These are phyloP conservation scores for Multifurca ochricompacta DNA, from an alignment of 768 basidiomycete species.

Conservation along the genomic window DNA sequence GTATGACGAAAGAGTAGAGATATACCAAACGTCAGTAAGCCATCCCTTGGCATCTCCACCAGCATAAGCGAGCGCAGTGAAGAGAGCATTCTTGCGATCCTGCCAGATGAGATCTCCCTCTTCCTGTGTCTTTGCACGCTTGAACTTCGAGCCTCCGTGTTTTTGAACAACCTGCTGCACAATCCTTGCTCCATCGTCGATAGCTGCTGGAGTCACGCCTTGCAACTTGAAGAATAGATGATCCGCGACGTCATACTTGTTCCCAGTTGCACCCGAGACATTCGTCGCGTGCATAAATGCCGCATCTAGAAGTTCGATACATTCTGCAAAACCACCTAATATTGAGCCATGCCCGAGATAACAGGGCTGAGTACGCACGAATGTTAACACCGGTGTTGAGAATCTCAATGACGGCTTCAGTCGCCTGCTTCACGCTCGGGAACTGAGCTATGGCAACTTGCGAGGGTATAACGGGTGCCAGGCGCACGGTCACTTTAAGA, in stretches of 20 bases:
- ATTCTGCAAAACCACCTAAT: constrained; percentile 44
- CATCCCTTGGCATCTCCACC: constrained; percentile 58
- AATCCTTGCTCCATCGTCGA: constrained; percentile 48
- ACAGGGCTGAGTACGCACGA: constrained; percentile 40
- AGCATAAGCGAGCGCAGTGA: constrained; percentile 63
- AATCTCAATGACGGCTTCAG: constrained; percentile 76
- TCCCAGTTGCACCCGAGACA: neutral
- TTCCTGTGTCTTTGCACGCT: constrained; percentile 64
- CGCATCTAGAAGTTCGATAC: constrained; percentile 73
- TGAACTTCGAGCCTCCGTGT: constrained; percentile 54
- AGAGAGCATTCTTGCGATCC: constrained; percentile 78
- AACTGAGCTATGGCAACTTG: constrained; percentile 88
- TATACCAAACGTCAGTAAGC: constrained; percentile 88
- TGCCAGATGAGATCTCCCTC: constrained; percentile 78
- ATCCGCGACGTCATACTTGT: constrained; percentile 31
- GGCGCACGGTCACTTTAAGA: constrained; percentile 62
- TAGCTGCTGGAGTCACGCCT: constrained; percentile 49
- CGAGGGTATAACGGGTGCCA: constrained; percentile 74
- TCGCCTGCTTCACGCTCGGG: constrained; percentile 67
- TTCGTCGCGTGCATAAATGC: constrained; percentile 15
- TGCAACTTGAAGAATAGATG: constrained; percentile 91
- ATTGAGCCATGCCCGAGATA: constrained; percentile 3
- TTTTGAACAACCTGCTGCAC: constrained; percentile 56
- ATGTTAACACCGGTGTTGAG: constrained; percentile 64
- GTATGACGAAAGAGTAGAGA: neutral